Evolutionary conservation across 768 basidiomycete genomes (phyloP).

Genomic region (Lactifluus volemus): DNA sequence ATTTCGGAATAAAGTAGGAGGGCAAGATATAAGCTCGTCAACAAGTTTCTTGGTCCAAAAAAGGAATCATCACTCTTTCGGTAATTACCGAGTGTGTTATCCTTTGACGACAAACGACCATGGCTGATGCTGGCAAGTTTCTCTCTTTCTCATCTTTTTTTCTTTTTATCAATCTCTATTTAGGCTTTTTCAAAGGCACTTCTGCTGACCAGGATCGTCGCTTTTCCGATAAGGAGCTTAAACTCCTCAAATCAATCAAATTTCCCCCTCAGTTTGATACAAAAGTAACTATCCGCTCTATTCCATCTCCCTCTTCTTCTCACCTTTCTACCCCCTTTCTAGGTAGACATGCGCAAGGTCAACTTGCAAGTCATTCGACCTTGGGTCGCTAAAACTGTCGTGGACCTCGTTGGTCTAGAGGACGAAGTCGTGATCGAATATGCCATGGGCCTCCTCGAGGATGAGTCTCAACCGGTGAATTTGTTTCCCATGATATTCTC

Average conservation of each 20-base stretch:
- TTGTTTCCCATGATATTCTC: not conserved
- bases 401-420: slow-evolving; percentile 86
- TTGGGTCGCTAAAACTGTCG: slow-evolving; percentile 92
- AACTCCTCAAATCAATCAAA: slow-evolving; percentile 81
- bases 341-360: slow-evolving; percentile 96
- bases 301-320: not conserved
- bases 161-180: not conserved
- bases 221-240: slow-evolving; percentile 92
- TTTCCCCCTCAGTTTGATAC: slow-evolving; percentile 85
- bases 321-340: not conserved
- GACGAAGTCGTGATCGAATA: slow-evolving; percentile 98
- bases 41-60: too few species aligned
- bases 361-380: slow-evolving; percentile 86
- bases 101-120: not conserved
- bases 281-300: slow-evolving; percentile 43
- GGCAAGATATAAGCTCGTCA: too few species aligned
- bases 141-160: not conserved
- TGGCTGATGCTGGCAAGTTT: slow-evolving; percentile 20
- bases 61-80: too few species aligned
- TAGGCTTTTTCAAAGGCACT: slow-evolving; percentile 83
- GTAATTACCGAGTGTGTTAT: too few species aligned
- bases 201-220: slow-evolving; percentile 87
- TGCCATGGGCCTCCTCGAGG: slow-evolving; percentile 89
- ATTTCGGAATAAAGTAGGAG: too few species aligned
- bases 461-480: slow-evolving; percentile 71